Percentiles rank a stretch among this genome's conserved stretches.
phyloP scores from a whole-genome alignment of 2,329 filamentous ascomycete species.

The Tolypocladium nubicola region DNA sequence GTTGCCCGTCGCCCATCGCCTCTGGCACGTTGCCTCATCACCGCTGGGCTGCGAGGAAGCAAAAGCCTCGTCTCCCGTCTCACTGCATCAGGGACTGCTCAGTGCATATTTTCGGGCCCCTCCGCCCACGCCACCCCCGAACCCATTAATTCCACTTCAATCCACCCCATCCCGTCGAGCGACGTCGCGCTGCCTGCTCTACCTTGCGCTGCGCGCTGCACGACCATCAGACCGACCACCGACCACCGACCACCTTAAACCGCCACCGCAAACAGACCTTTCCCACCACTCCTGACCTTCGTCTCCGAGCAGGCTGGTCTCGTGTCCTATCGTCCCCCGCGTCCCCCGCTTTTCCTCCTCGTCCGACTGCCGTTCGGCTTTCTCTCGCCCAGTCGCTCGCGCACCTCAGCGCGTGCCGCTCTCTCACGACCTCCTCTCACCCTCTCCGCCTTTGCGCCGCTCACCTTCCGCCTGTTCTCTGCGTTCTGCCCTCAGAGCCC shows the following conservation, averaged over 20 bases:
- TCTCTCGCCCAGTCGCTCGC: neutral
- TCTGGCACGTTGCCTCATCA: neutral
- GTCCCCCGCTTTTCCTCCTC: neutral
- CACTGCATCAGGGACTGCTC: neutral
- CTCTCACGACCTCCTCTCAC: neutral
- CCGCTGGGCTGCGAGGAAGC: neutral
- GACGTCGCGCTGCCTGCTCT: neutral
- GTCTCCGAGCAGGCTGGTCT: neutral
- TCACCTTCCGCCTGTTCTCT: neutral
- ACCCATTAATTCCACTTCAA: neutral
- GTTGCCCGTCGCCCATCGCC: neutral
- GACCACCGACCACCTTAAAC: neutral
- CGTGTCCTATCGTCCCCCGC: neutral
- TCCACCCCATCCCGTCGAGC: neutral
- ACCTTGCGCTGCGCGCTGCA: neutral
- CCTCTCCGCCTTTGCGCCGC: neutral
- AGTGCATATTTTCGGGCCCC: neutral
- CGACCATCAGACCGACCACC: neutral
- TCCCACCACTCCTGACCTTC: neutral
- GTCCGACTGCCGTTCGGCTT: neutral
- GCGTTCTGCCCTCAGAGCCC: neutral
- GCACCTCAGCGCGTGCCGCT: neutral
- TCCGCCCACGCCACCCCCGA: neutral
- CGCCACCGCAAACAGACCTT: neutral
- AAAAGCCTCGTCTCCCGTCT: neutral